phyloP scores from a whole-genome alignment of 768 basidiomycete species.

The Mycena rebaudengoi region DNA sequence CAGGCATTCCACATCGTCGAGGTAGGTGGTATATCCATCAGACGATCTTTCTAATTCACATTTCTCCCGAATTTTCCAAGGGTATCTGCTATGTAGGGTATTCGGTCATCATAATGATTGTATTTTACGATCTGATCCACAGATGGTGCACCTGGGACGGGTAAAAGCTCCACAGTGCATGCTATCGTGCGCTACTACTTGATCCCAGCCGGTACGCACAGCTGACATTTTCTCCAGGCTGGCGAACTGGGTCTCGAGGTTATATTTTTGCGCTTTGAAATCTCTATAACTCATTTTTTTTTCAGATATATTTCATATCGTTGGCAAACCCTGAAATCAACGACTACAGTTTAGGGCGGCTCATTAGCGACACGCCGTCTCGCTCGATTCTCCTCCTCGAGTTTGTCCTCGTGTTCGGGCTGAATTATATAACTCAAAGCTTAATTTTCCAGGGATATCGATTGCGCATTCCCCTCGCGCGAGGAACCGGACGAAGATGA shows the following conservation, averaged over 20 bases:
- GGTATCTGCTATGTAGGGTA: slow-evolving; percentile 15
- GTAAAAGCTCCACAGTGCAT: slow-evolving; percentile 23
- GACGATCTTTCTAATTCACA: background rate
- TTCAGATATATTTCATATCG: slow-evolving; percentile 7
- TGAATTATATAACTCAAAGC: too few species aligned
- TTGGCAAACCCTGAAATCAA: background rate
- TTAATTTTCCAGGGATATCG: slow-evolving; percentile 27
- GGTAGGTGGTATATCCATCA: background rate
- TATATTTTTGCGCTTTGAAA: too few species aligned
- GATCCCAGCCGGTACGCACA: too few species aligned
- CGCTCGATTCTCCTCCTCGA: slow-evolving; percentile 3
- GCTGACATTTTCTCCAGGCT: background rate
- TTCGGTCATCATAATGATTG: background rate
- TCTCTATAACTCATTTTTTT: too few species aligned
- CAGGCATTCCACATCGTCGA: slow-evolving; percentile 29
- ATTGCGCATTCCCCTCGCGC: slow-evolving; percentile 22
- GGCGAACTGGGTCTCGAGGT: slow-evolving; percentile 24
- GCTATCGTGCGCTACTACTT: background rate
- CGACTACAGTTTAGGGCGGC: background rate
- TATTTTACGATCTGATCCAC: background rate
- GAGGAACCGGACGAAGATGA: slow-evolving; percentile 16
- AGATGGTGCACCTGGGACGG: slow-evolving; percentile 27
- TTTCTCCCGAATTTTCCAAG: too few species aligned
- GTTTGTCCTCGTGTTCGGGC: too few species aligned
- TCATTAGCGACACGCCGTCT: slow-evolving; percentile 1